Evolutionary conservation across 2,329 filamentous ascomycete species (phyloP), one percentile per base, ranked within the genome.

Genomic region (Phaeosphaeria sp.): DNA sequence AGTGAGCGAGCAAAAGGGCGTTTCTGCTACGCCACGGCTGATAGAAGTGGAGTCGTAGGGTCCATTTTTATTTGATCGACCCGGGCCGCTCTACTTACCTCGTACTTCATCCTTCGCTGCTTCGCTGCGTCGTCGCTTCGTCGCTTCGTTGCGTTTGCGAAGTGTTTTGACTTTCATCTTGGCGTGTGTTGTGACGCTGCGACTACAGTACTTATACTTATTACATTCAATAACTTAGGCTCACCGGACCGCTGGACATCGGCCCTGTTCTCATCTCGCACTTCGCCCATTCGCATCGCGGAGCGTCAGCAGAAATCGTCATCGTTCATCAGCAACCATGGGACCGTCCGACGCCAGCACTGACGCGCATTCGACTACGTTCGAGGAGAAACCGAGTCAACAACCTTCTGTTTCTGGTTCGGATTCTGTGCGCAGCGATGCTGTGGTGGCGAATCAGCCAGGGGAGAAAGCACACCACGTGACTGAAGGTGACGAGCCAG

Each of bases 311-410:
- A 18, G 7, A 17, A 11, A 10, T 42, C 41, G 20, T n/a, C 17
- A 44, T 22, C 21, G 3, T 21, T 17, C 10, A 44, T 22, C 18
- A 44, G 18, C 18, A 22, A 44, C 9, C 42, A 22, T 21, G 42
- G n/a, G 21, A 44, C 42, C 18, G 18, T 21, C n/a, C 42, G 5
- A 22, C 42, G 42, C 42, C 18, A 44, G 42, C 22, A 22, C 42
- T 10, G 21, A 22, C 21, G 30, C 30, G 30, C 18, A 46, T 6
- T 58, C 61, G 17, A 20, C 54, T 1, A 33, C 25, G 1, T 59
- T 64, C 21, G 64, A 72, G 21, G 65, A 72, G 27, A 72, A 69
- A 39, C 30, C 54, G 3, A 56, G 49, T 23, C 50, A 58, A 11
- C 50, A 50, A 7, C 56, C 63, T 6, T 67, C 64, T 6, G 30